Evolutionary conservation across 139 green algal species (phyloP), one percentile per base, ranked within the genome.

Genomic region (Astrephomene gubernaculifera): DNA sequence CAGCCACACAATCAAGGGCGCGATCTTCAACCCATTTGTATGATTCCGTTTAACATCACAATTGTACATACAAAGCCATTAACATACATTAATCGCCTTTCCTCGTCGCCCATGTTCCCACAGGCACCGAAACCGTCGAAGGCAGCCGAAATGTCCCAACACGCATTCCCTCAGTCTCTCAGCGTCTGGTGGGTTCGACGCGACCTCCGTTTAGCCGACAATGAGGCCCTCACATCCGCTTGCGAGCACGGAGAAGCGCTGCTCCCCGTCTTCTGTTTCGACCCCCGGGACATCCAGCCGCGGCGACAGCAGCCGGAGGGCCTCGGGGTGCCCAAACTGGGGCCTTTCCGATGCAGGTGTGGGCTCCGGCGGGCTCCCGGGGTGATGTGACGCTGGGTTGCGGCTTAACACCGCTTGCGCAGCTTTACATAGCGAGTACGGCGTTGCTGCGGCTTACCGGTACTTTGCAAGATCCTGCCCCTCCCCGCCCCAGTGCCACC

Each of bases 301-400:
- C 60, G 76, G 39, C 60, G 76, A 14, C 8, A 21, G 29, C 27
- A 12, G 3, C 41, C 76, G 60, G 60, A 63, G 27, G 76, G 76
- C 7, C 60, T 83, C 21, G 76, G 76, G 9, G 29, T 83, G 41
- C 76, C 76, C 1, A 61, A 45, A 41, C 60, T 83, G 38, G 76
- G 76, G 0, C 76, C 76, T 4, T 41, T n/a, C 10, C n/a, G 74
- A 1, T 71, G 36, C 74, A 69, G 74, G 45, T 71, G 54, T 72
- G 33, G 65, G 3, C 65, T 2, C 3, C 49, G 49, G 49, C 12
- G 49, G 49, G 14, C 49, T 25, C 49, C 17, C 49, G 49, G 49
- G 57, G 19, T 22, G 57, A 33, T 67, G 57, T 7, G 17, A 17
- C 14, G 49, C 49, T 57, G 49, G 49, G 49, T n/a, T n/a, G n/a